A percentile compares a stretch with the other conserved stretches of the same genome.
phyloP scores from a whole-genome alignment of 768 basidiomycete genomes.

The Tricholoma hemisulphureum region DNA sequence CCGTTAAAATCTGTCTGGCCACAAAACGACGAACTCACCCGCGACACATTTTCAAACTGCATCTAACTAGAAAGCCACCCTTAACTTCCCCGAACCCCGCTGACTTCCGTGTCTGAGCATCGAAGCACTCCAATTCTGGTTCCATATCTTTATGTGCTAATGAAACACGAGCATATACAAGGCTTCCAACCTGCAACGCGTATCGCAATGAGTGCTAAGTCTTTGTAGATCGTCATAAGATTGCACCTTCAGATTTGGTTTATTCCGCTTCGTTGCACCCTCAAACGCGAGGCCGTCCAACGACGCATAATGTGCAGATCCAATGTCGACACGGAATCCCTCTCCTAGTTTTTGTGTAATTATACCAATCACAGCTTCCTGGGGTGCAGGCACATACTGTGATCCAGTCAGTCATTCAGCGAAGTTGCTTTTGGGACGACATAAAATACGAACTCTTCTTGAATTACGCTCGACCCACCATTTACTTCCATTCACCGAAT shows the following conservation, averaged over 20 bases:
- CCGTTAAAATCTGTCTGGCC: neutral
- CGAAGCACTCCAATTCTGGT: conserved; percentile 95
- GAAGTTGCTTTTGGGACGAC: conserved; percentile 1
- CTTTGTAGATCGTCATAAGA: neutral
- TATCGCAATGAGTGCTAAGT: neutral
- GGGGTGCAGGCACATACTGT: conserved; percentile 87
- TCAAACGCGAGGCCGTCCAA: conserved; percentile 94
- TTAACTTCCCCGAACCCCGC: conserved; percentile 94
- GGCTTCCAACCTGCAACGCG: conserved; percentile 68
- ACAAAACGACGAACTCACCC: conserved; percentile 50
- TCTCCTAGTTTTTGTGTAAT: conserved; percentile 82
- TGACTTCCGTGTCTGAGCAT: conserved; percentile 87
- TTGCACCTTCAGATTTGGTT: conserved; percentile 85
- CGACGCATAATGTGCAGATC: conserved; percentile 79
- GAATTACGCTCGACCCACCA: conserved; percentile 91
- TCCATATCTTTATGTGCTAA: conserved; percentile 98
- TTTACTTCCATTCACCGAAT: conserved; percentile 68
- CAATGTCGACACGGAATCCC: conserved; percentile 92
- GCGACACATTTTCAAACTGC: conserved; percentile 83
- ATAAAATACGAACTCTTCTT: conserved; percentile 62
- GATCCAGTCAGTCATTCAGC: conserved; percentile 5
- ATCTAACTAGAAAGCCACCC: conserved; percentile 78
- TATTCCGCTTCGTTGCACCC: conserved; percentile 91
- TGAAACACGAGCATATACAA: conserved; percentile 91
- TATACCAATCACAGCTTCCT: conserved; percentile 87